Conservation (phyloP, 176 grass and related monocot species). For the Otatea glauca region DNA sequence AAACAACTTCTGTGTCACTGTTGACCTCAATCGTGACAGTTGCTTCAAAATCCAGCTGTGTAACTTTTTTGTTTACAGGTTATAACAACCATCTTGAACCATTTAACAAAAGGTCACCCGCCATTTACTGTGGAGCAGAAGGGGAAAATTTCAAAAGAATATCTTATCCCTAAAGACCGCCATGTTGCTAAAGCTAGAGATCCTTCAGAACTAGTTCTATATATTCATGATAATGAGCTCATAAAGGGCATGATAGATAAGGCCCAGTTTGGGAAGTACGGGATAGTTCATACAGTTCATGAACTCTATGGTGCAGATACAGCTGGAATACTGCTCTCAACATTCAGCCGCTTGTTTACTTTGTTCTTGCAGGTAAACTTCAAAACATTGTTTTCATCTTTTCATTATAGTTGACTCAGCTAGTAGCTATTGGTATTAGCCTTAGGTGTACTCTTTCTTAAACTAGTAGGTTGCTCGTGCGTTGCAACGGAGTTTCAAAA, state of each 20-base stretch:
- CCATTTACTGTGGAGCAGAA: slow-evolving; percentile 73
- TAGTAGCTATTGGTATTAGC: neutral
- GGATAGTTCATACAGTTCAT: slow-evolving; percentile 90
- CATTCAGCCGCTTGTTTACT: slow-evolving; percentile 94
- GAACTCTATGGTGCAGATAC: slow-evolving; percentile 86
- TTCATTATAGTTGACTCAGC: neutral
- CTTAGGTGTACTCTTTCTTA: neutral
- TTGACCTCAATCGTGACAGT: slow-evolving; percentile 15
- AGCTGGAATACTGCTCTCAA: slow-evolving; percentile 77
- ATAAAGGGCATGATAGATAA: slow-evolving; percentile 95
- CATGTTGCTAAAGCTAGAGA: neutral
- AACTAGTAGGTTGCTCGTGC: neutral
- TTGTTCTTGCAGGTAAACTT: slow-evolving; percentile 79
- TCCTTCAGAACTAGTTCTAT: slow-evolving; percentile 48
- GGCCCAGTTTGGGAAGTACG: slow-evolving; percentile 77
- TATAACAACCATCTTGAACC: slow-evolving; percentile 87
- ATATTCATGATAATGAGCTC: slow-evolving; percentile 70
- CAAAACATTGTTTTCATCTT: slow-evolving; percentile 9
- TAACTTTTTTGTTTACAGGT: slow-evolving; percentile 57
- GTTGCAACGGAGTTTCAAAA: too few species aligned
- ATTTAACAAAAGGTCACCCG: slow-evolving; percentile 76
- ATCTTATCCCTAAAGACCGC: slow-evolving; percentile 42
- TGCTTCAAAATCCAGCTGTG: neutral
- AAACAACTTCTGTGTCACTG: neutral
- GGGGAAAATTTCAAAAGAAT: slow-evolving; percentile 71